Evolutionary conservation across 2,329 filamentous ascomycete species (phyloP), one percentile per base, ranked within the genome.

Genomic region (Botryotinia narcissicola): DNA sequence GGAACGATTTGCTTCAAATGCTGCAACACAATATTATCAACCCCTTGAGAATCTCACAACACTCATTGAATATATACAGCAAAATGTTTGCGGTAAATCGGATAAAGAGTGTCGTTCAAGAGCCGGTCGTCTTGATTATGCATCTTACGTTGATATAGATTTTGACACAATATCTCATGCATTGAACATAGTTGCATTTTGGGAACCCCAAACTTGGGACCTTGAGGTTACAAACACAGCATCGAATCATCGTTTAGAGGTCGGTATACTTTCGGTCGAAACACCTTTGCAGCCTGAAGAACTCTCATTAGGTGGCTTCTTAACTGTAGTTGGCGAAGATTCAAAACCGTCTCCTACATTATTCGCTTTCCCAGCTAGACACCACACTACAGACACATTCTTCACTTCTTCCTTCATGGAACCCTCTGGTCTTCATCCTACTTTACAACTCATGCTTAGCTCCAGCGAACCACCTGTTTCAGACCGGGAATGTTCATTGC

Each of bases 371-470:
- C 91, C 93, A 3, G 90, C 93, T 4, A 90, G 94, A 0, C 95
- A 98, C 82, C 89, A 92, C 77, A 84, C 87, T 20, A 79, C 82
- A 2, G 81, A 85, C 0, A 81, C 84, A 20, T 86, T 83, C 70
- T 97, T 93, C 81, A 86, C 84, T 0, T 86, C 90, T 32, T 82
- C 83, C 0, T 94, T 97, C 79, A 81, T 88, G n/a, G 76, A 84
- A 3, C 94, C 94, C 1, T 91, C 90, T 0, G 95, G 95, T 14
- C 87, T 98, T 16, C 95, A 98, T 82, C 95, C 95, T 2, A 93
- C 90, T 0, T 85, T 98, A 74, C 88, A 90, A 77, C 86, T 97
- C 70, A 86, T 84, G 3, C 84, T 98, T 51, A 86, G 87, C 63
- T 84, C 85, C 6, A 83, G 83, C 37, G 80, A 84, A 35, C 83